Conservation (phyloP, 2,329 filamentous ascomycete genomes). For the Paracorniculantispora psalliotae region DNA sequence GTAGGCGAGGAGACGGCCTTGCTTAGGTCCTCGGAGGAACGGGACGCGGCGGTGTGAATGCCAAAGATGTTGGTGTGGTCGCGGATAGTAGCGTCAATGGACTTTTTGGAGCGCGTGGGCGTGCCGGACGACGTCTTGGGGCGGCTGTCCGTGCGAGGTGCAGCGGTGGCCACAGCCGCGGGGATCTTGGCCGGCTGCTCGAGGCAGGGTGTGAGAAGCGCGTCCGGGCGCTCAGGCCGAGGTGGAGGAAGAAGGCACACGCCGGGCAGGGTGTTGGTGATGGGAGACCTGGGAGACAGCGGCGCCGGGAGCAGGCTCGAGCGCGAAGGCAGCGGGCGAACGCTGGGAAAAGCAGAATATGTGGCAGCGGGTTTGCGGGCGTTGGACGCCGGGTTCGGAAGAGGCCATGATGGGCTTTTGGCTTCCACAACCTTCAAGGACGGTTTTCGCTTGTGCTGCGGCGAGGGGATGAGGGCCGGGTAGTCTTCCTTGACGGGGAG, state of each 20-base stretch:
- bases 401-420: slow-evolving; percentile 24
- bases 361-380: slow-evolving; percentile 24
- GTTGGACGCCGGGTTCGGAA: slow-evolving; percentile 18
- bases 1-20: slow-evolving; percentile 15
- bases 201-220: slow-evolving; percentile 21
- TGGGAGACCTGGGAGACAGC: slow-evolving; percentile 3
- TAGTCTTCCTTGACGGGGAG: slow-evolving; percentile 22
- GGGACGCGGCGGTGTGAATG: slow-evolving; percentile 21
- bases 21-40: slow-evolving; percentile 21
- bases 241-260: slow-evolving; percentile 20
- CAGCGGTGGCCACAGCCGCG: neutral
- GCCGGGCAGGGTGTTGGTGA: neutral
- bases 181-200: slow-evolving; percentile 9
- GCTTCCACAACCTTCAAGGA: slow-evolving; percentile 22
- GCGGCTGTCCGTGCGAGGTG: neutral
- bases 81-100: slow-evolving; percentile 17
- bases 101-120: neutral
- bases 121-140: slow-evolving; percentile 10
- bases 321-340: neutral
- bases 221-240: slow-evolving; percentile 26
- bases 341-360: slow-evolving; percentile 39
- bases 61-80: slow-evolving; percentile 10
- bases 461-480: slow-evolving; percentile 27
- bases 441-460: slow-evolving; percentile 20
- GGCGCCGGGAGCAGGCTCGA: neutral